phyloP scores from a whole-genome alignment of 148 eudicot genomes.

The Spergularia marina region DNA sequence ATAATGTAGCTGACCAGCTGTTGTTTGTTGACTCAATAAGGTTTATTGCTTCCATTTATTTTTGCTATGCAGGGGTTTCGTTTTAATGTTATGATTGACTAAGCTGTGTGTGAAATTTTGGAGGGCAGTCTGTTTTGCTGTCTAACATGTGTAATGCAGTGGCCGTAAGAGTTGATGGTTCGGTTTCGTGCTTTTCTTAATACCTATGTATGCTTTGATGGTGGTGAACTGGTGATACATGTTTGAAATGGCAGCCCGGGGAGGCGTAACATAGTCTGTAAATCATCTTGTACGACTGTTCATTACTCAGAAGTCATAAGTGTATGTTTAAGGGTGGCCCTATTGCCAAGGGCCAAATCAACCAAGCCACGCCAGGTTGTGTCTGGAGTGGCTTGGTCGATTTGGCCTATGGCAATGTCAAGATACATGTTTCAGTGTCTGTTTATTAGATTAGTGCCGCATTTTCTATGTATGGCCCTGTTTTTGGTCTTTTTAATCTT shows the following conservation, averaged over 20 bases:
- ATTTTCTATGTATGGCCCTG: not conserved
- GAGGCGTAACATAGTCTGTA: not conserved
- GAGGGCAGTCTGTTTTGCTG: not conserved
- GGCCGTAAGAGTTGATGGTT: not conserved
- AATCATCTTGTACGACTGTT: not conserved
- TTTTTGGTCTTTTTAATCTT: not conserved
- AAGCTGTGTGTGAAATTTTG: not conserved
- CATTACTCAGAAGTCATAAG: not conserved
- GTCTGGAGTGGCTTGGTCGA: too few relatives aligned
- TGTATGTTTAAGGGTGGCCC: too few relatives aligned
- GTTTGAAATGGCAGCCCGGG: not conserved
- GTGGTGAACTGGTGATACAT: not conserved
- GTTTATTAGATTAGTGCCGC: too few relatives aligned
- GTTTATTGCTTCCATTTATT: not conserved
- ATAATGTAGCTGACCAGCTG: not conserved
- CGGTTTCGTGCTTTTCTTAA: not conserved
- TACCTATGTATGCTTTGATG: not conserved
- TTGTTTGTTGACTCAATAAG: too few relatives aligned
- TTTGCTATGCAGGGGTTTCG: not conserved
- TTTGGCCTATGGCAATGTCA: too few relatives aligned
- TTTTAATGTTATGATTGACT: not conserved
- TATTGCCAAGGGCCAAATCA: too few relatives aligned
- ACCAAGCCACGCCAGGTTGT: too few relatives aligned
- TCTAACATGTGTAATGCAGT: not conserved
- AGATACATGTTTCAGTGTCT: too few relatives aligned